Evolutionary conservation across 139 green algal species (phyloP), one percentile per base, ranked within the genome.

Genomic region (Axilococcus clingmanii): DNA sequence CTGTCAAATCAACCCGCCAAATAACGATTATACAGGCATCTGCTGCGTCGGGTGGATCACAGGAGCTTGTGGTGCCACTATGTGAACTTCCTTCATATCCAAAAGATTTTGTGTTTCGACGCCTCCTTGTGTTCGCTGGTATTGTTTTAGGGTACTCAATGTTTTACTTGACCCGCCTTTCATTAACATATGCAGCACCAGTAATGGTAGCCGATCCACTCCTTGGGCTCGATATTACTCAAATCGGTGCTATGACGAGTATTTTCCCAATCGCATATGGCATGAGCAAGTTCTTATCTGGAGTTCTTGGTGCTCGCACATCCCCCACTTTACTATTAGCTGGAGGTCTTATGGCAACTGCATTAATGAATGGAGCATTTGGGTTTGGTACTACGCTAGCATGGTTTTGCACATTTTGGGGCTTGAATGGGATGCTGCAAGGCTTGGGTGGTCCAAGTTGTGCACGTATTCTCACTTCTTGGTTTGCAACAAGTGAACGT

Each of bases 141-240:
- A 90, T 94, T 52, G 79, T 91, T 19, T 53, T 87, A 22, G 84
- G 84, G 4, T 93, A 92, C 65, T 72, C 77, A 8, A 84, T 65
- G 49, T 95, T 93, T 73, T 97, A 97, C 77, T 75, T 97, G 19
- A 95, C 87, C 0, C 75, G 89, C 41, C 94, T 93, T 77, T 81
- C 59, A 29, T 66, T 97, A n/a, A 94, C 81, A 28, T 97, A 94
- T 70, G 86, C 83, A 2, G 82, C 86, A 2, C 87, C 88, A 19
- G 80, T 83, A 19, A 94, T 97, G 88, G 79, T 97, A 32, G 77
- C 87, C 8, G 81, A 94, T 66, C 30, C 69, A 17, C 45, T 52
- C 4, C 67, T 96, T 11, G 66, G 67, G 45, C 69, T 97, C 46
- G 80, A 86, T 62, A 90, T 94, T 68, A 89, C 78, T 2, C 51